Evolutionary conservation across 768 basidiomycete genomes (phyloP).

Genomic region (Crucibulum laeve): DNA sequence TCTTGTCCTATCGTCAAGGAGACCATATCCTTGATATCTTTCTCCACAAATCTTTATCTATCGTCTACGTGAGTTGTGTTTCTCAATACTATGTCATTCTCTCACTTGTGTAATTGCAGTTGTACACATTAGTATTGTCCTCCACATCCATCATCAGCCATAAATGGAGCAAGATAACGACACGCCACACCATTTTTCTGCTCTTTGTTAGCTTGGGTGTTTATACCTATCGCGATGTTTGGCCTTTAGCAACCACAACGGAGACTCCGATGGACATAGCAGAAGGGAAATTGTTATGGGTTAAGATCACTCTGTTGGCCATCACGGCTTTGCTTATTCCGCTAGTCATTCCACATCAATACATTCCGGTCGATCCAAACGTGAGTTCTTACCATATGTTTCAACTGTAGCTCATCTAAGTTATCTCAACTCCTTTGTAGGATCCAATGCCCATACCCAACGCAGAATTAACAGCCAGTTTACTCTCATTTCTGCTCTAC

Average conservation of each 20-base stretch:
- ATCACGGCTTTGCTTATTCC: conserved; percentile 45
- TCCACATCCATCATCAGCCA: conserved; percentile 28
- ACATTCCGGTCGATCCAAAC: conserved; percentile 48
- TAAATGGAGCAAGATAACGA: conserved; percentile 19
- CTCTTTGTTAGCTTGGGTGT: conserved; percentile 30
- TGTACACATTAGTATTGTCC: conserved; percentile 36
- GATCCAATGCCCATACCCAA: conserved; percentile 26
- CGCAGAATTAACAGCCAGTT: conserved; percentile 47
- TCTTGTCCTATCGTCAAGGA: too few species aligned
- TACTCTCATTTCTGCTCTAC: conserved; percentile 37
- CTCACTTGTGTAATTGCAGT: too few species aligned
- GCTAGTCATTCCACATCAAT: conserved; percentile 46
- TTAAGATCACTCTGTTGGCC: conserved; percentile 37
- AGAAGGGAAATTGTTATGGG: conserved; percentile 46
- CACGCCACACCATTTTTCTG: conserved; percentile 9
- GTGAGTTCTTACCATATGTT: conserved; percentile 18
- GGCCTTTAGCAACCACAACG: conserved; percentile 50
- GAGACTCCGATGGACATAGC: conserved; percentile 37
- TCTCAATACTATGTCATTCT: too few species aligned
- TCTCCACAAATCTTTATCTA: too few species aligned
- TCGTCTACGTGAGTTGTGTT: too few species aligned
- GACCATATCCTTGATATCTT: too few species aligned
- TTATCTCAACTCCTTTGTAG: conserved; percentile 11
- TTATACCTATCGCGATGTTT: conserved; percentile 53
- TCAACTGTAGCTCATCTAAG: not conserved